Evolutionary conservation across 768 basidiomycete species (phyloP).

Genomic region (Artomyces pyxidatus): DNA sequence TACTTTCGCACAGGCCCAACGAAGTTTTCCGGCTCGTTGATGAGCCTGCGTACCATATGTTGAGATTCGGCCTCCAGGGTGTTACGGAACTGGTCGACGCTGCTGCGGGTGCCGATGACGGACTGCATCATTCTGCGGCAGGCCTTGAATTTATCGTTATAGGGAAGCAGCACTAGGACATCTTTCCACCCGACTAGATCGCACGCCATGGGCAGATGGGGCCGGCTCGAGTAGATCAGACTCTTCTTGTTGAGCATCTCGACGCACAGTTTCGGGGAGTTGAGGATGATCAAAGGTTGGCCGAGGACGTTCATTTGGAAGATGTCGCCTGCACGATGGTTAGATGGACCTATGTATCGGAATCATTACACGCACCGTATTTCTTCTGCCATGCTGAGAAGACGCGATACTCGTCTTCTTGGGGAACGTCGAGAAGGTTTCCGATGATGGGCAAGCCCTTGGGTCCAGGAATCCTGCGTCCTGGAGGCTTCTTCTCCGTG

Average conservation of each 20-base stretch:
- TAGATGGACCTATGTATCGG: neutral
- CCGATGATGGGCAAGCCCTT: constrained; percentile 15
- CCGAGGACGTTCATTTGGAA: constrained; percentile 18
- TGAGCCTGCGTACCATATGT: constrained; percentile 9
- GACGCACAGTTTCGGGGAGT: constrained; percentile 13
- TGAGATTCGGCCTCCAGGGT: constrained; percentile 13
- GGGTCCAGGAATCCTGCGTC: constrained; percentile 10
- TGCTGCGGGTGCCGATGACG: constrained; percentile 13
- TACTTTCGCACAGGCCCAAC: constrained; percentile 16
- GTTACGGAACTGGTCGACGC: constrained; percentile 13
- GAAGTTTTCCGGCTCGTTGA: constrained; percentile 13
- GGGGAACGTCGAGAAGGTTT: constrained; percentile 15
- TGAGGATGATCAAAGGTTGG: constrained; percentile 18
- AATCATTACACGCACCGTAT: constrained; percentile 10
- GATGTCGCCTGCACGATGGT: constrained; percentile 15
- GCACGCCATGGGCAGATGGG: constrained; percentile 17
- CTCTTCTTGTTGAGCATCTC: constrained; percentile 22
- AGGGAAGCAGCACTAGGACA: constrained; percentile 16
- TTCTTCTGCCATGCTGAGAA: constrained; percentile 11
- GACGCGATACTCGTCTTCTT: constrained; percentile 10
- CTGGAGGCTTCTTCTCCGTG: constrained; percentile 8
- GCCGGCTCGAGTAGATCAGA: constrained; percentile 18
- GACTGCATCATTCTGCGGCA: constrained; percentile 15
- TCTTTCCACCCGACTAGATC: constrained; percentile 16
- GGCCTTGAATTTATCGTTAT: constrained; percentile 15